Conservation (phyloP, 225 moss, liverwort and hornwort species). For the Pseudisothecium myosuroides region DNA sequence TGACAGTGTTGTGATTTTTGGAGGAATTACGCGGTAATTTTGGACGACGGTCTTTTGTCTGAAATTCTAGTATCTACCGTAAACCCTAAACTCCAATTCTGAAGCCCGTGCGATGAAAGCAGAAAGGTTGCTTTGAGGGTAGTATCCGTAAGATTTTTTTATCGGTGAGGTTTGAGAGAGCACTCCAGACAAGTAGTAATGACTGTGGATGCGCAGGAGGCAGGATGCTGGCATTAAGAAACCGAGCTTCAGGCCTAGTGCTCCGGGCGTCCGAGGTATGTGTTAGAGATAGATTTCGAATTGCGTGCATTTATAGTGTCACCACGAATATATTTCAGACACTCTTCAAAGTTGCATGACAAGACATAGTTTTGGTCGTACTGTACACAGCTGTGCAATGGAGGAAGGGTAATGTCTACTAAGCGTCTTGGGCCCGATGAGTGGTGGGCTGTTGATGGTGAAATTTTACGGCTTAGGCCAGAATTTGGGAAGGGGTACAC, state of each 20-base stretch:
- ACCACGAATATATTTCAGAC: neutral
- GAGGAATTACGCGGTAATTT: no score
- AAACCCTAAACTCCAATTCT: neutral
- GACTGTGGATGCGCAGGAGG: neutral
- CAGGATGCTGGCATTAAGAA: conserved; percentile 19
- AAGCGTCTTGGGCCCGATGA: conserved; percentile 37
- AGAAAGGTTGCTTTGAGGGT: neutral
- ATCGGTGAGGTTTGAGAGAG: neutral
- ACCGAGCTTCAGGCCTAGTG: conserved; percentile 1
- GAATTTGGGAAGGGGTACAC: conserved; percentile 25
- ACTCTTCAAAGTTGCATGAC: neutral
- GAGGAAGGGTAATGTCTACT: conserved; percentile 7
- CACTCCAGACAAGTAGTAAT: neutral
- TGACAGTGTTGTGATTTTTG: neutral
- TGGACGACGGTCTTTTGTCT: neutral
- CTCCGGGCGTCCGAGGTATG: conserved; percentile 16
- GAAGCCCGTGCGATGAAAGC: neutral
- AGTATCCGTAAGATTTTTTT: neutral
- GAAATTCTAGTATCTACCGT: neutral
- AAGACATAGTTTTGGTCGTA: neutral
- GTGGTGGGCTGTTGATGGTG: conserved; percentile 89
- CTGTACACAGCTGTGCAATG: conserved; percentile 20
- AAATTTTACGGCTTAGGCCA: conserved; percentile 54
- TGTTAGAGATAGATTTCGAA: neutral
- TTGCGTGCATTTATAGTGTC: neutral